phyloP scores from a whole-genome alignment of 345 rosid species.

The Heritiera fomes region DNA sequence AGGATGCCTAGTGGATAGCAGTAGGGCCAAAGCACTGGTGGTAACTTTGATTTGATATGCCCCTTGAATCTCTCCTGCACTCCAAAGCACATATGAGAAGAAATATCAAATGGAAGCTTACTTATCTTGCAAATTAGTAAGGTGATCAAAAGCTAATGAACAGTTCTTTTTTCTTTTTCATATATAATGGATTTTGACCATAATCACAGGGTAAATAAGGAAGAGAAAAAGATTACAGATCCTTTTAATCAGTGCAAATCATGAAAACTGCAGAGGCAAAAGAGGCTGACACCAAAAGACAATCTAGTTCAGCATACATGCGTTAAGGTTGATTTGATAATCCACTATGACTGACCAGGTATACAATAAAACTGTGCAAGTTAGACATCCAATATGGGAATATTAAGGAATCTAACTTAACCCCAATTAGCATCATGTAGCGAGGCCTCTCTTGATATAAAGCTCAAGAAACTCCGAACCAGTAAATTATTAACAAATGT shows the following conservation, averaged over 20 bases:
- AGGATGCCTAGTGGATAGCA: constrained; percentile 73
- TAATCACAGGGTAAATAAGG: not conserved
- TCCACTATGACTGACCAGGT: not conserved
- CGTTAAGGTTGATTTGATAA: not conserved
- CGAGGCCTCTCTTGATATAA: not conserved
- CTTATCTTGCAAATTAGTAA: not conserved
- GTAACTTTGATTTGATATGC: constrained; percentile 88
- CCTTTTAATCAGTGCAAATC: not conserved
- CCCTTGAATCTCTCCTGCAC: constrained; percentile 82
- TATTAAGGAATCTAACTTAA: not conserved
- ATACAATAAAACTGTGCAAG: not conserved
- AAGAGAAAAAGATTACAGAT: not conserved
- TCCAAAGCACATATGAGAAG: constrained; percentile 4
- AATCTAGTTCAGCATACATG: not conserved
- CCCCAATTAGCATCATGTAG: not conserved
- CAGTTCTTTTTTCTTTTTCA: no score
- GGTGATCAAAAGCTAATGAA: not conserved
- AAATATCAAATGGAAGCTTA: constrained; percentile 15
- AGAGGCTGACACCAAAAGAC: not conserved
- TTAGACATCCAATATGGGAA: not conserved
- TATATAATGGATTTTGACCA: not conserved
- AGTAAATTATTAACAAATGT: not conserved
- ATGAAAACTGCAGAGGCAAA: not conserved
- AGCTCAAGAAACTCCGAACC: not conserved
- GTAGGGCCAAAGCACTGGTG: constrained; percentile 73